A percentile compares a stretch with the other conserved stretches of the same genome.
phyloP scores from a whole-genome alignment of 108 stramenopile genomes.

The Cyclotella cryptica region DNA sequence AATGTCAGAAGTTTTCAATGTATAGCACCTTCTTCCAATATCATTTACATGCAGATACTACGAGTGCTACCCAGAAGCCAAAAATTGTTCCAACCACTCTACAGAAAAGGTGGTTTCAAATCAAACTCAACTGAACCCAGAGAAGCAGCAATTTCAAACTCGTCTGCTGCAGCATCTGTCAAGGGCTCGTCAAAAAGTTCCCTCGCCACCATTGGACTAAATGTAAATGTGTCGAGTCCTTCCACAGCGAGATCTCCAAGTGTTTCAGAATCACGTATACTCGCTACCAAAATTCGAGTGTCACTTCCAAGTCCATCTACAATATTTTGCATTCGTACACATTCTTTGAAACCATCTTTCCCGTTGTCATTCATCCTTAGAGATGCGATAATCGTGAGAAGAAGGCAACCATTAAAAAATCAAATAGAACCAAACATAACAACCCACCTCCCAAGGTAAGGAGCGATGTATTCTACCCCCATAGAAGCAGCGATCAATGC shows the following conservation, averaged over 20 bases:
- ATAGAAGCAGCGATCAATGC: conserved; percentile 63
- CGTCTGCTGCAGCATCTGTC: conserved; percentile 63
- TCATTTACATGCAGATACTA: neutral
- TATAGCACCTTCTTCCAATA: neutral
- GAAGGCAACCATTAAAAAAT: conserved; percentile 31
- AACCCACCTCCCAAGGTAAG: conserved; percentile 46
- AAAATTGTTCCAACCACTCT: neutral
- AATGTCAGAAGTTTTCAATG: too few species aligned
- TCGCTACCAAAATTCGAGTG: conserved; percentile 74
- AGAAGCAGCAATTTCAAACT: conserved; percentile 67
- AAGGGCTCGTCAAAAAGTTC: conserved; percentile 61
- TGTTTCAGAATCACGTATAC: conserved; percentile 60
- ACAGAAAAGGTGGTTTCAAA: conserved; percentile 7
- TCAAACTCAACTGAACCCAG: conserved; percentile 19
- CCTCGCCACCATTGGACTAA: conserved; percentile 65
- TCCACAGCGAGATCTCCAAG: conserved; percentile 53
- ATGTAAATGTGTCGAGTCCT: conserved; percentile 74
- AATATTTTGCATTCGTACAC: conserved; percentile 61
- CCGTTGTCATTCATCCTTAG: conserved; percentile 68
- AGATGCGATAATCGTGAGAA: conserved; percentile 16
- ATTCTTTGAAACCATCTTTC: conserved; percentile 69
- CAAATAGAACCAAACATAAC: neutral
- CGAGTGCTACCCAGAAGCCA: neutral
- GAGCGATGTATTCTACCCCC: conserved; percentile 69
- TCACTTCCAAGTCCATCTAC: conserved; percentile 64